Conservation (phyloP, 2,329 filamentous ascomycete genomes). For the Penicillium sp. region DNA sequence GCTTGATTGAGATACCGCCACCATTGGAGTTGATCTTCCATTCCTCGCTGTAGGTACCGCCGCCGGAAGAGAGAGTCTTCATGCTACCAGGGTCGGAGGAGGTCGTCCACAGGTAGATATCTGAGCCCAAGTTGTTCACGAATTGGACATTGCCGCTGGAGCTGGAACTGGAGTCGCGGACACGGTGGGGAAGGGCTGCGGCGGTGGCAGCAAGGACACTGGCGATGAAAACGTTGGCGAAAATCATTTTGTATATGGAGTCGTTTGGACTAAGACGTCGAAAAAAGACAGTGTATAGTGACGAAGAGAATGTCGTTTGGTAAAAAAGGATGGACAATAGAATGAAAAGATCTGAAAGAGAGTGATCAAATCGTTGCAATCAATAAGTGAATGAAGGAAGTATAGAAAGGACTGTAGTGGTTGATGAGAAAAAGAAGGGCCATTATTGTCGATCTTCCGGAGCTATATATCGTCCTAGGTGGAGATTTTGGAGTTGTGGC, state of each 20-base stretch:
- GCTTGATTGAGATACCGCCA: conserved; percentile 46
- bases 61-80: conserved; percentile 34
- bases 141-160: conserved; percentile 36
- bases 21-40: conserved; percentile 41
- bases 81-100: conserved; percentile 32
- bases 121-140: conserved; percentile 40
- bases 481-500: conserved; percentile 15
- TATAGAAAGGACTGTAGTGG: conserved; percentile 21
- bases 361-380: conserved; percentile 20
- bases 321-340: conserved; percentile 18
- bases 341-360: conserved; percentile 22
- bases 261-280: conserved; percentile 10
- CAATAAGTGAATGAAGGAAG: conserved; percentile 15
- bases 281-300: conserved; percentile 11
- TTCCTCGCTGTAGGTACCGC: conserved; percentile 38
- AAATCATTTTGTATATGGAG: conserved; percentile 24
- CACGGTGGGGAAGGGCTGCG: conserved; percentile 26
- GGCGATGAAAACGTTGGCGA: conserved; percentile 32
- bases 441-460: neutral
- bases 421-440: conserved; percentile 15
- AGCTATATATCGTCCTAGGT: conserved; percentile 20
- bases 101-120: conserved; percentile 45
- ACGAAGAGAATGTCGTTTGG: conserved; percentile 16
- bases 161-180: conserved; percentile 15
- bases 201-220: conserved; percentile 30